phyloP scores from a whole-genome alignment of 129 eudicot genomes.

The Arctium minus region DNA sequence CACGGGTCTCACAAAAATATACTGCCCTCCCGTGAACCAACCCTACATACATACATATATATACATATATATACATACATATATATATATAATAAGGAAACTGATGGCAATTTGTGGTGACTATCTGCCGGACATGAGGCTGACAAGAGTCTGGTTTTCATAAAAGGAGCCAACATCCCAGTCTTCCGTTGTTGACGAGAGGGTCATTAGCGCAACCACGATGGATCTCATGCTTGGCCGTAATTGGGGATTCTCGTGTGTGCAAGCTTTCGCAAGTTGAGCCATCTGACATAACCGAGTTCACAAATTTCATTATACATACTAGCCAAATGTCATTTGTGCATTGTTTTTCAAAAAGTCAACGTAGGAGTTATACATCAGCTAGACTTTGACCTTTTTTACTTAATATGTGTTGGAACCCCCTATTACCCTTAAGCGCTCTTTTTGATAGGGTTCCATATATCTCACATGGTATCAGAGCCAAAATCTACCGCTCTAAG shows the following conservation, averaged over 20 bases:
- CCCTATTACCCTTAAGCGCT: not conserved
- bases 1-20: not conserved
- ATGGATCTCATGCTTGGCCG: conserved; percentile 91
- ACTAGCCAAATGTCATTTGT: not conserved
- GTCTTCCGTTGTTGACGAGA: conserved; percentile 73
- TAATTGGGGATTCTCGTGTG: conserved; percentile 76
- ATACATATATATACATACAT: not conserved
- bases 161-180: conserved; percentile 81
- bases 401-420: not conserved
- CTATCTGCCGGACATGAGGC: conserved; percentile 73
- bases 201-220: conserved; percentile 89
- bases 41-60: not conserved
- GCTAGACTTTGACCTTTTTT: not conserved
- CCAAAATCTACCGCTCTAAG: no score
- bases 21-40: not conserved
- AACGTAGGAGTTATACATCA: not conserved
- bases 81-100: not conserved
- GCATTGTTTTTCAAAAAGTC: not conserved
- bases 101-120: not conserved
- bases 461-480: not conserved
- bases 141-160: conserved; percentile 60
- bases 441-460: not conserved
- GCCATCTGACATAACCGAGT: conserved; percentile 54
- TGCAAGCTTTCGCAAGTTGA: conserved; percentile 85
- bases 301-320: not conserved